Percentiles rank a stretch among this genome's conserved stretches.
Conservation (phyloP, 441 rosid species). For the Bocquillonia castaneifolia region DNA sequence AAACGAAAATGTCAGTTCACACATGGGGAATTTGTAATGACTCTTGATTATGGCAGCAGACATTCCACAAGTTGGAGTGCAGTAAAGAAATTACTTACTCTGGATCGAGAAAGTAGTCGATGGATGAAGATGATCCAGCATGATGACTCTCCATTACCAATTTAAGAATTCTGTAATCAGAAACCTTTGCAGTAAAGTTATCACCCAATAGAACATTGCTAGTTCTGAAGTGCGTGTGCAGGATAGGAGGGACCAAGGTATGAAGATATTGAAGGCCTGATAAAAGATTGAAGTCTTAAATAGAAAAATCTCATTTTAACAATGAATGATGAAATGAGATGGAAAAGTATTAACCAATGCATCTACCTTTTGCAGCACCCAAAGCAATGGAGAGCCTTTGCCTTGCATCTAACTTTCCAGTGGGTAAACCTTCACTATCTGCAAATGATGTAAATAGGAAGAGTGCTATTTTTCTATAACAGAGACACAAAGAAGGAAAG, state of each 20-base stretch:
- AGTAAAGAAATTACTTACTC: conserved; percentile 32
- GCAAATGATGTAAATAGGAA: conserved; percentile 2
- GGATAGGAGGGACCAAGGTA: conserved; percentile 39
- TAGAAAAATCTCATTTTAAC: neutral
- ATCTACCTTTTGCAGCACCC: conserved; percentile 42
- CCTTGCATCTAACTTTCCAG: conserved; percentile 35
- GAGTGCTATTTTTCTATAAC: neutral
- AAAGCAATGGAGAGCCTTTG: conserved; percentile 40
- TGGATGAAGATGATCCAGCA: conserved; percentile 38
- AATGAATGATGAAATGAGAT: neutral
- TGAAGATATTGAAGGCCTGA: conserved; percentile 52
- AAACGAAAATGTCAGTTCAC: neutral
- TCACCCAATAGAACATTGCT: conserved; percentile 48
- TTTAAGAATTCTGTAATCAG: conserved; percentile 39
- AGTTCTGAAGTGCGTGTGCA: conserved; percentile 46
- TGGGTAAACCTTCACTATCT: conserved; percentile 41
- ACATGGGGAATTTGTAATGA: too few relatives aligned
- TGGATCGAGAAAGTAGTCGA: conserved; percentile 43
- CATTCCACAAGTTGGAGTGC: neutral
- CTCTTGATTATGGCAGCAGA: neutral
- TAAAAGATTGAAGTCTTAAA: conserved; percentile 1
- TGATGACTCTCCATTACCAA: conserved; percentile 23
- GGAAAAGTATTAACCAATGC: neutral
- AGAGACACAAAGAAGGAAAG: neutral
- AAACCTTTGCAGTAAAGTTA: conserved; percentile 36